Evolutionary conservation across 345 rosid species (phyloP), one percentile per base, ranked within the genome.

Genomic region (Clarkia xantiana): DNA sequence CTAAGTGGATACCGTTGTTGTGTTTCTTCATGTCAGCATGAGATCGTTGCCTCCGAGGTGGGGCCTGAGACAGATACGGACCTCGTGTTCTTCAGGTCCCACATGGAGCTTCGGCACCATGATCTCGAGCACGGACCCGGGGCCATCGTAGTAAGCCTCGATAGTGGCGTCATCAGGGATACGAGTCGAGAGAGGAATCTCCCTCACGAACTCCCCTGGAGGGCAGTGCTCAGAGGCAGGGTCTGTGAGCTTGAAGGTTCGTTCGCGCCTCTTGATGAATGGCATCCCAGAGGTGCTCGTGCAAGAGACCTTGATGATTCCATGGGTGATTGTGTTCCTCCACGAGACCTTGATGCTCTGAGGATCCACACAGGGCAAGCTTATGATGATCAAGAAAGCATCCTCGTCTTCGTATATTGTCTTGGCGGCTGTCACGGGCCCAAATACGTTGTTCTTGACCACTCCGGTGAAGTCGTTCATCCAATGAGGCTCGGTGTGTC

Each of bases 51-150:
- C 80, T 42, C 80, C 79, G 18, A 78, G 82, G 55, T 76, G 73
- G 11, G 96, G 83, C 23, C 97, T 88, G 18, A 86, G 81, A 75
- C 94, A 90, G 45, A 90, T 94, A 2, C 83, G 87, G 22, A 91
- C 93, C 68, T 86, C 96, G n/a, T 86, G 98, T 66, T 91, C 98
- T 74, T 86, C 96, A 7, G 79, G 85, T 12, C 94, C 94, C 25
- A 59, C 72, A 8, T 77, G 86, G 22, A 78, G 81, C 62, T 84
- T 91, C 2, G 98, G 98, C 61, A 91, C 94, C 71, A 86, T 71
- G 44, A 91, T 82, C 79, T 91, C 98, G 17, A 91, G 95, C 69
- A 82, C 67, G 3, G 96, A 81, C 14, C 96, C 98, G 0, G 94
- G 81, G 23, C 82, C 96, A 40, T 82, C 94, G 1, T 77, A 76